Evolutionary conservation across 106 monocot genomes (phyloP), one percentile per base, ranked within the genome.

Genomic region (Apostasia shenzhenica): DNA sequence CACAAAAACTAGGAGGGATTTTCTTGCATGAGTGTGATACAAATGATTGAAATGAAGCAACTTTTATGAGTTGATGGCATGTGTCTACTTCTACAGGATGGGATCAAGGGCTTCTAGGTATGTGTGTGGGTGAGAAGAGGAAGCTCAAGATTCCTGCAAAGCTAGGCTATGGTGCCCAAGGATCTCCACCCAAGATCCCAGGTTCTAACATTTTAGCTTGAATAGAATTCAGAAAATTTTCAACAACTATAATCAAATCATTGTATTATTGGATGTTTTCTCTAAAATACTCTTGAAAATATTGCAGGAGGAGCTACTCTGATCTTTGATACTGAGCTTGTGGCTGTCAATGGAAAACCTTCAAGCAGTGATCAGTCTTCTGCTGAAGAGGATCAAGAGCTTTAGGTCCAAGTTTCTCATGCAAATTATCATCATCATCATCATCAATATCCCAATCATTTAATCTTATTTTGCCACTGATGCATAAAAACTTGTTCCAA

Each of bases 91-190:
- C 11, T 40, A 6, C 54, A 95, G 95, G 95, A 71, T 97, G 95
- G 95, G 95, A 97, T 76, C 95, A 97, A 75, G 95, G 95, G 3
- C 68, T 97, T 63, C 63, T 97, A 48, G 95, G 95, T 47, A 97
- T 97, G 89, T 97, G 95, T 38, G 81, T 97, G 0, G 95, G 95
- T 64, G 95, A 97, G 69, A 97, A 97, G 73, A 56, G 95, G 61
- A 97, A 92, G 82, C 76, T 97, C n/a, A 97, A 97, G 82, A 97
- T 97, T 69, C 95, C 95, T 53, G 57, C 92, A 59, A 92, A 97
- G 67, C 92, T 97, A 63, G 95, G 95, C 7, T 97, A 97, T 81
- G 95, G 95, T 45, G 82, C 57, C 37, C 85, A 85, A 63, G 89
- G 89, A 54, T 89, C 89, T 5, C 89, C 89, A 40, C 89, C 89